Conservation (phyloP, 2,329 filamentous ascomycete genomes). For the Fusarium sp. region DNA sequence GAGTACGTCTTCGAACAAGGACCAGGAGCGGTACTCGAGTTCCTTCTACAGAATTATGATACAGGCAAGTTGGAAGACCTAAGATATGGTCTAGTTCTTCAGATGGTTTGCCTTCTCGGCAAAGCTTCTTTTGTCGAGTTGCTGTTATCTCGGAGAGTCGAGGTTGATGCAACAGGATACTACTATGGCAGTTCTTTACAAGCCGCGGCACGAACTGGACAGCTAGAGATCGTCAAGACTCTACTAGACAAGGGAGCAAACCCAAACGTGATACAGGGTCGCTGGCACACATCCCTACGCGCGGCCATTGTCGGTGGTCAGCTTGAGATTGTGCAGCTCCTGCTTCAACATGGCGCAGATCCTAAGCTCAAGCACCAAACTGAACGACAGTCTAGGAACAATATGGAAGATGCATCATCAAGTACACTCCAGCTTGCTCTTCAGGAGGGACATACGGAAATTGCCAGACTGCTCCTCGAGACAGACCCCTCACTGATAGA, state of each 20-base stretch:
- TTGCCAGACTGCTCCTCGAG: neutral
- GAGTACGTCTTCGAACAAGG: constrained; percentile 15
- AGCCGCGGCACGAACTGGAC: constrained; percentile 15
- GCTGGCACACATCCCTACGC: constrained; percentile 11
- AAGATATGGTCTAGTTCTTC: constrained; percentile 5
- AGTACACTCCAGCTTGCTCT: neutral
- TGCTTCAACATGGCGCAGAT: constrained; percentile 9
- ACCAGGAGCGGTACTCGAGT: neutral
- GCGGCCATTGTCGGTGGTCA: neutral
- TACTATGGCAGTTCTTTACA: constrained; percentile 24
- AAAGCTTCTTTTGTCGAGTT: neutral
- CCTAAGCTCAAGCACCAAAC: neutral
- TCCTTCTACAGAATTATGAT: neutral
- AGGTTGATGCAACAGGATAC: constrained; percentile 8
- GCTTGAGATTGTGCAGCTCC: neutral
- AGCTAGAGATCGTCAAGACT: neutral
- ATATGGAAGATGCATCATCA: neutral
- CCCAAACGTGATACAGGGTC: constrained; percentile 8
- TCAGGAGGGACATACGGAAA: neutral
- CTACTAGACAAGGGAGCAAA: constrained; percentile 5
- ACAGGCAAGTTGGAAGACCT: neutral
- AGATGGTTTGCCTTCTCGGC: constrained; percentile 6
- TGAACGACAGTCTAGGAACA: no score
- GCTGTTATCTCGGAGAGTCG: constrained; percentile 12
- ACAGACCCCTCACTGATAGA: neutral